Conservation (phyloP, 495 filamentous ascomycete species). For the Penicillium herquei region DNA sequence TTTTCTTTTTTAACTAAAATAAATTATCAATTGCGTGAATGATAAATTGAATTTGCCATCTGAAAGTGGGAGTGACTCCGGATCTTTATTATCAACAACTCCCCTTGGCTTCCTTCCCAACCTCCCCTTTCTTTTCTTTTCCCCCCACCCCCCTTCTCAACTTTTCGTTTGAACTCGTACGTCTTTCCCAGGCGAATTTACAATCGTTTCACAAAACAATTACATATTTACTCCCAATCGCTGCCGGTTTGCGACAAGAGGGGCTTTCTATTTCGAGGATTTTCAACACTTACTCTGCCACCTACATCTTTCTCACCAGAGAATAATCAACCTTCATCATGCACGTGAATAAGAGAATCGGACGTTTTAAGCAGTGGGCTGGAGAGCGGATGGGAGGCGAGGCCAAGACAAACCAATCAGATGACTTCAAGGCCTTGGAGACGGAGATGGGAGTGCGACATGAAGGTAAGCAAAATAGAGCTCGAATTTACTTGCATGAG, state of each 20-base stretch:
- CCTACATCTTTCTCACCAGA: neutral
- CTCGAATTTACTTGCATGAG: neutral
- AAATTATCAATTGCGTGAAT: constrained; percentile 9
- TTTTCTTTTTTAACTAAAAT: neutral
- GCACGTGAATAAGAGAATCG: constrained; percentile 96
- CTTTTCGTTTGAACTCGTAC: neutral
- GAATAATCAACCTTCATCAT: constrained; percentile 44
- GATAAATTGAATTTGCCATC: neutral
- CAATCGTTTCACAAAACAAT: neutral
- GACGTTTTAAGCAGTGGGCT: constrained; percentile 97
- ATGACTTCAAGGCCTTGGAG: constrained; percentile 93
- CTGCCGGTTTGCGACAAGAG: neutral
- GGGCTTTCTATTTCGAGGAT: neutral
- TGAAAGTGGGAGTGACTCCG: neutral
- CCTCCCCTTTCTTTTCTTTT: constrained; percentile 12
- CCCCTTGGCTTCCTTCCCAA: constrained; percentile 17
- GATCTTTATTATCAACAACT: neutral
- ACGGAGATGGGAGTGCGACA: constrained; percentile 89
- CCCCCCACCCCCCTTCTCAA: constrained; percentile 3
- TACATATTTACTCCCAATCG: neutral
- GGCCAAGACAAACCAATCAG: constrained; percentile 80
- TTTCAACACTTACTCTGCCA: neutral
- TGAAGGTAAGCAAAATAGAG: constrained; percentile 61
- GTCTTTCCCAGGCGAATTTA: neutral
- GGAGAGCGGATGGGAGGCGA: constrained; percentile 96